Evolutionary conservation across 108 stramenopile species (phyloP).

Genomic region (Nannochloropsis gaditana): DNA sequence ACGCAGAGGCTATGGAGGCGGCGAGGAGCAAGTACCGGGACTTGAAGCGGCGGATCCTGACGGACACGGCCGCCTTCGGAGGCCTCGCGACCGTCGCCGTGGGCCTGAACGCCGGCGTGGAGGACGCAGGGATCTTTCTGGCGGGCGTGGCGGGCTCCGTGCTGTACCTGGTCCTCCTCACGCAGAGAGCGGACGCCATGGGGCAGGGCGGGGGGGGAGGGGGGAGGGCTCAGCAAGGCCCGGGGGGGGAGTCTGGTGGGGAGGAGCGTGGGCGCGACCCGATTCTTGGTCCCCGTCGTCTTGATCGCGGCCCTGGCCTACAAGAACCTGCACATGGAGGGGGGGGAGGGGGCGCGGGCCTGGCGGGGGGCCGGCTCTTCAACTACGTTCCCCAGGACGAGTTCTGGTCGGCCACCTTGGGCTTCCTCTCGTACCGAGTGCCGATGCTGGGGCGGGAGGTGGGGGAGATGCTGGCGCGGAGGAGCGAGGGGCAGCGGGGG

Average conservation of each 20-base stretch:
- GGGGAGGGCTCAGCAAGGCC: not conserved
- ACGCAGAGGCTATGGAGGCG: not conserved
- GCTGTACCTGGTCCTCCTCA: not conserved
- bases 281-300: not conserved
- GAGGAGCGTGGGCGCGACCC: not conserved
- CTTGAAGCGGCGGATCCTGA: not conserved
- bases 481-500: not conserved
- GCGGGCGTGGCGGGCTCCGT: not conserved
- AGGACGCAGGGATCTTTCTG: not conserved
- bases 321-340: not conserved
- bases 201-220: not conserved
- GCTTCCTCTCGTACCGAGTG: not conserved
- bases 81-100: not conserved
- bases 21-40: not conserved
- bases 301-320: not conserved
- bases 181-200: not conserved
- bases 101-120: not conserved
- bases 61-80: not conserved
- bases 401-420: not conserved
- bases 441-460: not conserved
- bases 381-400: not conserved
- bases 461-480: not conserved
- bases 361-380: not conserved
- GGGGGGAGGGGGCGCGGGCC: not conserved
- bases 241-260: not conserved